These are phyloP conservation scores for Pseudogymnoascus verrucosus DNA, from an alignment of 2,329 filamentous ascomycete species.

Conservation along the genomic window DNA sequence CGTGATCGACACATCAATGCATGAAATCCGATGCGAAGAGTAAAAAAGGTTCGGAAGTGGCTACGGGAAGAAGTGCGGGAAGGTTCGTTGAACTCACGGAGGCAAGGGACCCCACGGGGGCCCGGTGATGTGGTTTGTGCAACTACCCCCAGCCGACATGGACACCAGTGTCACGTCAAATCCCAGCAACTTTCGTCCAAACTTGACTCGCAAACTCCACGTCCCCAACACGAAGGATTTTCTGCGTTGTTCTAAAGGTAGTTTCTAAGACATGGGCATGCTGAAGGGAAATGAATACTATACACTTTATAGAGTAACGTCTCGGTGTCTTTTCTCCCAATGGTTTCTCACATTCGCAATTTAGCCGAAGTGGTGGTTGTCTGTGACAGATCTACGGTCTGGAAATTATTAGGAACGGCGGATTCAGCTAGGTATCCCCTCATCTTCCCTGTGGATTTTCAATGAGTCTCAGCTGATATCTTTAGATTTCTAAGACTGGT, in stretches of 20 bases:
- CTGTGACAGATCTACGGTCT: not conserved
- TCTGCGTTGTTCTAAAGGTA: not conserved
- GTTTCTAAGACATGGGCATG: not conserved
- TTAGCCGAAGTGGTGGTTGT: not conserved
- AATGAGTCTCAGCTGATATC: not conserved
- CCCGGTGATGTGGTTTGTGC: not conserved
- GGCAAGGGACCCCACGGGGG: not conserved
- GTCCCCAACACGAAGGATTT: not conserved
- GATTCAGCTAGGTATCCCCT: not conserved
- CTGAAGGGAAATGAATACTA: not conserved
- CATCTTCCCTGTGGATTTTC: no score
- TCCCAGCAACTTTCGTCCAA: not conserved
- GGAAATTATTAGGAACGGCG: not conserved
- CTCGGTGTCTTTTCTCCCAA: not conserved
- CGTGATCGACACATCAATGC: not conserved
- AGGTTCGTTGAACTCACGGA: not conserved
- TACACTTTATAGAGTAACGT: not conserved
- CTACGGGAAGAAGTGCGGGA: not conserved
- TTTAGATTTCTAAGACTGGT: conserved; percentile 1
- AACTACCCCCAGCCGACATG: not conserved
- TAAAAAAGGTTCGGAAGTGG: conserved; percentile 1
- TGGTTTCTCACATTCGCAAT: not conserved
- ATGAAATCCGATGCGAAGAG: not conserved
- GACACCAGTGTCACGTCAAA: not conserved
- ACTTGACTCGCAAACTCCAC: not conserved